Evolutionary conservation across 2,329 filamentous ascomycete genomes (phyloP).

Genomic region (Cryphonectria carpinicola): DNA sequence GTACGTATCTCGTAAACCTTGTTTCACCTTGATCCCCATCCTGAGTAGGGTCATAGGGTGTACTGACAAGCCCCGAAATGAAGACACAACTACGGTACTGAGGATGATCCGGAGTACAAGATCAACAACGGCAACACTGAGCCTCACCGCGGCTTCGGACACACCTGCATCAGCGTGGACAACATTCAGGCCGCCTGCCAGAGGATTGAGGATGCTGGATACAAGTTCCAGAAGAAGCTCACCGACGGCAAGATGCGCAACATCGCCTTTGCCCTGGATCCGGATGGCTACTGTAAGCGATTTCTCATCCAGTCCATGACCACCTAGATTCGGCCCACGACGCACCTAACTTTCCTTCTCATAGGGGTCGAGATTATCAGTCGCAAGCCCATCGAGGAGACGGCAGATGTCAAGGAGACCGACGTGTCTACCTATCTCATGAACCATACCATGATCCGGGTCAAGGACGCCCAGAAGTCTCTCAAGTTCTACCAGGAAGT

Average conservation of each 20-base stretch:
- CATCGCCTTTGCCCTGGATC: constrained; percentile 90
- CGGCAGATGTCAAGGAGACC: constrained; percentile 72
- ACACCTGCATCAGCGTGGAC: constrained; percentile 82
- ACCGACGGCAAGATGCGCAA: constrained; percentile 83
- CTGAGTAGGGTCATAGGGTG: neutral
- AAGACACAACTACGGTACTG: constrained; percentile 80
- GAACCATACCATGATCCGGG: constrained; percentile 93
- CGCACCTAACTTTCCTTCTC: neutral
- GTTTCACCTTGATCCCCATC: neutral
- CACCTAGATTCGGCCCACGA: neutral
- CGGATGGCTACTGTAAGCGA: constrained; percentile 72
- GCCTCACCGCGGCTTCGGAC: constrained; percentile 80
- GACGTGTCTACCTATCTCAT: constrained; percentile 76
- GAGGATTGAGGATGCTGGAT: constrained; percentile 86
- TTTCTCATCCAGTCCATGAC: neutral
- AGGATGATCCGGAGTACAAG: constrained; percentile 79
- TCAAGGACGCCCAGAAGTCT: constrained; percentile 78
- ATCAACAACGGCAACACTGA: constrained; percentile 91
- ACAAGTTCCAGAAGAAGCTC: constrained; percentile 94
- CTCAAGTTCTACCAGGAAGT: constrained; percentile 83
- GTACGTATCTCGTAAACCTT: neutral
- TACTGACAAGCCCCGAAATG: neutral
- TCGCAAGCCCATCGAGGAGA: constrained; percentile 72
- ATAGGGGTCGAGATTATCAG: constrained; percentile 76
- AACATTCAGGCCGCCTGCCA: constrained; percentile 88